Conservation (phyloP, 192 early-diverging fungal species). For the Glomus cerebriforme region DNA sequence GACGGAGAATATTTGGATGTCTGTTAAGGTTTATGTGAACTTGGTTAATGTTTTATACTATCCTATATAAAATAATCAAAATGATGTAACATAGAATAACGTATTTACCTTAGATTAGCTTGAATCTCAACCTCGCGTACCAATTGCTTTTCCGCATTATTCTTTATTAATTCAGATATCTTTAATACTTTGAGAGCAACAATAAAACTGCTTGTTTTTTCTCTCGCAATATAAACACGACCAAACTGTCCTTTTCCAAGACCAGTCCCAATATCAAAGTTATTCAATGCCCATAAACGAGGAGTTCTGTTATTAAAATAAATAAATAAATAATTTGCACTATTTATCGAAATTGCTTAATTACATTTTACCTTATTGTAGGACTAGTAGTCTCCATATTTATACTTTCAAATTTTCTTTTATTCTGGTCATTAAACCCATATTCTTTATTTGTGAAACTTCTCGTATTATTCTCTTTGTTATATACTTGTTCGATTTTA, state of each 20-base stretch:
- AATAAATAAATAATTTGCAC: neutral
- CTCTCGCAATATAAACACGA: slow-evolving; percentile 88
- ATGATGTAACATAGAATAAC: too few species aligned
- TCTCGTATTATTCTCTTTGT: too few species aligned
- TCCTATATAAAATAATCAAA: too few species aligned
- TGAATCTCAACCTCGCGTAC: slow-evolving; percentile 96
- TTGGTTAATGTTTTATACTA: too few species aligned
- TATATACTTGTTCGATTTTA: too few species aligned
- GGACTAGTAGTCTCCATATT: too few species aligned
- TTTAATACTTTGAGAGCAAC: slow-evolving; percentile 92
- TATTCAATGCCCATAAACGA: slow-evolving; percentile 33
- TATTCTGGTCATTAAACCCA: too few species aligned
- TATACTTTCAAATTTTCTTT: too few species aligned
- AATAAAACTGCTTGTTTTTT: slow-evolving; percentile 82
- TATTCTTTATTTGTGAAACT: too few species aligned
- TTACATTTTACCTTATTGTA: too few species aligned
- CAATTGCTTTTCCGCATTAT: slow-evolving; percentile 87
- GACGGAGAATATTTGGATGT: slow-evolving; percentile 90
- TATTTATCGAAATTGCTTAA: too few species aligned
- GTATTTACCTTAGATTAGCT: slow-evolving; percentile 56
- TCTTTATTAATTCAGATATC: slow-evolving; percentile 76
- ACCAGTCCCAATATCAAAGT: slow-evolving; percentile 89
- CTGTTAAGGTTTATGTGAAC: neutral
- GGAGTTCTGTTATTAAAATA: neutral
- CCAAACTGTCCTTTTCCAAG: slow-evolving; percentile 98